Base-by-base conservation (phyloP, 192 early-diverging fungal species). In the Endogone sp. region DNA sequence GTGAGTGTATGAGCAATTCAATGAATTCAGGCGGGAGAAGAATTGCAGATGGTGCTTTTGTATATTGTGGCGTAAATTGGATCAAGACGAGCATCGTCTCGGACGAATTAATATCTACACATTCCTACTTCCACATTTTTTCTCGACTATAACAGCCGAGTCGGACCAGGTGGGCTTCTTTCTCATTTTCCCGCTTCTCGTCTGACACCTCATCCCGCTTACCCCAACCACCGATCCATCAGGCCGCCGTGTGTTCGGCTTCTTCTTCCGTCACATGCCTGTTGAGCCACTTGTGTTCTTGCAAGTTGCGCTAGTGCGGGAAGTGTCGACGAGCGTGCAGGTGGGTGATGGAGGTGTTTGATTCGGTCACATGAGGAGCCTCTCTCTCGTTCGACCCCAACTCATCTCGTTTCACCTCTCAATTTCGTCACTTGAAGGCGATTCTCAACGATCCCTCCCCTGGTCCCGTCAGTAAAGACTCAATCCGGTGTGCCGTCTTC, bases 281-380 rank as follows among this genome's bases (percentile, higher is more conserved):
- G 77, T 83, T 63, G 94, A 96, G 57, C 95, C 95, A 2, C 80
- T 97, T 22, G 90, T 92, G 21, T 98, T 97, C 89, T 88, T 98
- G 0, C 91, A 95, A 68, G 92, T 95, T 2, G 94, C 94, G 2
- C 75, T 95, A 21, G 84, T 86, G 1, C 71, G 88, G 28, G 67
- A 72, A 0, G 82, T 95, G 20, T 73, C 92, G 2, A 67, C 66
- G 31, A 89, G 88, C 64, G 87, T 95, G 3, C 91, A 94, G 30
- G 80, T 84, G 64, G 73, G 67, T 49, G 29, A 28, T 26, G 27
- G 22, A 20, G 27, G 22, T 60, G 59, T 4, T 20, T n/a, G n/a
- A n/a, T n/a, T n/a, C n/a, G n/a, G n/a, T n/a, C n/a, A n/a, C n/a
- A n/a, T n/a, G n/a, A n/a, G n/a, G n/a, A n/a, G n/a, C n/a, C n/a